Base-by-base conservation (phyloP, 2,329 filamentous ascomycete genomes). In the Exophiala sp. region DNA sequence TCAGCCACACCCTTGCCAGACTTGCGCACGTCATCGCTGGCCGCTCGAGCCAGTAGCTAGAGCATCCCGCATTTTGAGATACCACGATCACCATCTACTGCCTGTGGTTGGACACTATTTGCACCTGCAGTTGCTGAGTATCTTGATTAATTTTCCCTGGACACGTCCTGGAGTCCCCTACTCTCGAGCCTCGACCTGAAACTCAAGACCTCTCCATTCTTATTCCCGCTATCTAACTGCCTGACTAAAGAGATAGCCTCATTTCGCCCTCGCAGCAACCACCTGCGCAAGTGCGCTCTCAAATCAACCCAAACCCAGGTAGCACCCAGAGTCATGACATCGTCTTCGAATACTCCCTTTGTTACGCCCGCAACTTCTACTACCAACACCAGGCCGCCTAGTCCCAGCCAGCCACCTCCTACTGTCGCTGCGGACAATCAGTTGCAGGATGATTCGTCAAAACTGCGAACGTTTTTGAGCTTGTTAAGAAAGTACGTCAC, bases 391-490 rank as follows among this genome's bases (percentile, higher is more conserved):
- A 56, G 60, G 45, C 62, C 60, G 18, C 38, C 29, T 20, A 62
- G 62, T 20, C 60, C 62, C 1, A 62, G 42, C 47, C 60, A 43
- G 70, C 71, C 58, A 12, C 68, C 69, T 41, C 65, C 71, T 38
- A 55, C 64, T 29, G 62, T 61, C 46, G 52, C 65, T 6, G 58
- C 67, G 36, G 65, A 69, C 32, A 82, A 85, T 66, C 83, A 84
- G 71, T 71, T 75, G 12, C 78, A 80, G 62, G 91, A 89, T 74
- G 91, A 97, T 55, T 85, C 83, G 62, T 92, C 88, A 62, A 96
- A 96, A 78, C 77, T 97, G 66, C 88, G 85, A 73, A 95, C 89
- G 1, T 95, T 97, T 67, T 72, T 96, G 58, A 83, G 85, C 50
- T 95, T 96, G 63, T 74, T 97, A 67, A 86, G 87, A 73, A 95